Evolutionary conservation across 768 basidiomycete genomes (phyloP).

Genomic region (Imleria badia): DNA sequence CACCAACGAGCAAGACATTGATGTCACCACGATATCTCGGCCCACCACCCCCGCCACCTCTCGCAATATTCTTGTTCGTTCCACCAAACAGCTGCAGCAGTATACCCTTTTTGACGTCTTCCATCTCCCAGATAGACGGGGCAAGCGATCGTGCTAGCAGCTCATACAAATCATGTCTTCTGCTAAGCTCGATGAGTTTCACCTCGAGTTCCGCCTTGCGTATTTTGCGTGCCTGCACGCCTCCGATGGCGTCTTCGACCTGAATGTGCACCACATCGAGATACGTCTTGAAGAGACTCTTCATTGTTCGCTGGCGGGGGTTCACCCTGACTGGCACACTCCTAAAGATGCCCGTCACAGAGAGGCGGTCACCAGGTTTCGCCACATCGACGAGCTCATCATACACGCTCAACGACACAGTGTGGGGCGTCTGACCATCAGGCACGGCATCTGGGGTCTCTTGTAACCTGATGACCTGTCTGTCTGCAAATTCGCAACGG

Average conservation of each 20-base stretch:
- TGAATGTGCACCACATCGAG: constrained; percentile 93
- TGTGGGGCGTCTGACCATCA: constrained; percentile 97
- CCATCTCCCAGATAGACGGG: constrained; percentile 97
- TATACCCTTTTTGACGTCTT: constrained; percentile 99
- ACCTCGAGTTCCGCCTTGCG: constrained; percentile 74
- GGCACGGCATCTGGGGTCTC: constrained; percentile 98
- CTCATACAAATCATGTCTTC: constrained; percentile 81
- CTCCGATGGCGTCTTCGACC: constrained; percentile 47
- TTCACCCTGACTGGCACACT: constrained; percentile 96
- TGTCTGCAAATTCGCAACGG: constrained; percentile 92
- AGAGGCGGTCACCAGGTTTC: constrained; percentile 92
- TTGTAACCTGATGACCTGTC: constrained; percentile 93
- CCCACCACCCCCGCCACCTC: constrained; percentile 93
- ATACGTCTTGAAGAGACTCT: constrained; percentile 97
- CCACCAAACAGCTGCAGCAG: constrained; percentile 95
- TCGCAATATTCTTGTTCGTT: constrained; percentile 92
- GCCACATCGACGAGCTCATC: constrained; percentile 96
- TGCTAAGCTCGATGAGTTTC: constrained; percentile 70
- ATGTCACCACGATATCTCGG: constrained; percentile 97
- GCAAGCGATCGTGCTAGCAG: constrained; percentile 82
- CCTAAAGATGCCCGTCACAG: constrained; percentile 92
- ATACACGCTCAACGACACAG: constrained; percentile 95
- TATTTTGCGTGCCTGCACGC: constrained; percentile 35
- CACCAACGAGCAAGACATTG: constrained; percentile 95
- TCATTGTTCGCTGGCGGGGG: constrained; percentile 86